A percentile compares a stretch with the other conserved stretches of the same genome.
phyloP scores from a whole-genome alignment of 2,329 filamentous ascomycete genomes.

The Sphaerulina vaccinii region DNA sequence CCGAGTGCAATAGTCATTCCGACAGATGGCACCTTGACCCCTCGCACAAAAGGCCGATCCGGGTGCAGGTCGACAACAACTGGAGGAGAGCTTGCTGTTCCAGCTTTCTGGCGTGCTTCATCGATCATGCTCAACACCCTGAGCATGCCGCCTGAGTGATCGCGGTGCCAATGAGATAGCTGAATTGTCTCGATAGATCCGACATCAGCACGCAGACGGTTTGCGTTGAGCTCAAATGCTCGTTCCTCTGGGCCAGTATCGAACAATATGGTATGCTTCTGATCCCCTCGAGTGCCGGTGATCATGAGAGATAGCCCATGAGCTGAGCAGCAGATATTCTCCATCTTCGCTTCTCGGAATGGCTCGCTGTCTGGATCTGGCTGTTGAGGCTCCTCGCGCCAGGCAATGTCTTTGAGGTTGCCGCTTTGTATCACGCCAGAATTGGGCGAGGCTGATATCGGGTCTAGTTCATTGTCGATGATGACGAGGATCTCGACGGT shows the following conservation, averaged over 20 bases:
- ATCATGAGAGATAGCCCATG: slow-evolving; percentile 34
- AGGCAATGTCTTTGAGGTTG: slow-evolving; percentile 27
- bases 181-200: slow-evolving; percentile 28
- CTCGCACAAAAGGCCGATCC: slow-evolving; percentile 26
- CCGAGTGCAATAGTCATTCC: slow-evolving; percentile 22
- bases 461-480: slow-evolving; percentile 34
- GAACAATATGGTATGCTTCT: slow-evolving; percentile 29
- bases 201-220: slow-evolving; percentile 25
- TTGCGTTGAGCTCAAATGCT: slow-evolving; percentile 29
- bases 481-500: slow-evolving; percentile 30
- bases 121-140: slow-evolving; percentile 27
- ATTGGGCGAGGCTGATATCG: slow-evolving; percentile 29
- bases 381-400: slow-evolving; percentile 13
- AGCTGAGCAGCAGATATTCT: slow-evolving; percentile 32
- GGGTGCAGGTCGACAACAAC: slow-evolving; percentile 32
- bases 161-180: slow-evolving; percentile 32
- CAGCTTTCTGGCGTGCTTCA: slow-evolving; percentile 13
- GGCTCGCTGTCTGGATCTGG: slow-evolving; percentile 16
- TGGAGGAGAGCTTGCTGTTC: neutral
- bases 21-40: slow-evolving; percentile 22
- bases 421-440: slow-evolving; percentile 25
- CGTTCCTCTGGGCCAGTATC: slow-evolving; percentile 32
- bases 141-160: slow-evolving; percentile 33
- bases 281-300: slow-evolving; percentile 25
- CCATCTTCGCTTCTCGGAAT: slow-evolving; percentile 27